These are phyloP conservation scores for Botrytis fragariae DNA, from an alignment of 2,329 filamentous ascomycete species.

Conservation along the genomic window DNA sequence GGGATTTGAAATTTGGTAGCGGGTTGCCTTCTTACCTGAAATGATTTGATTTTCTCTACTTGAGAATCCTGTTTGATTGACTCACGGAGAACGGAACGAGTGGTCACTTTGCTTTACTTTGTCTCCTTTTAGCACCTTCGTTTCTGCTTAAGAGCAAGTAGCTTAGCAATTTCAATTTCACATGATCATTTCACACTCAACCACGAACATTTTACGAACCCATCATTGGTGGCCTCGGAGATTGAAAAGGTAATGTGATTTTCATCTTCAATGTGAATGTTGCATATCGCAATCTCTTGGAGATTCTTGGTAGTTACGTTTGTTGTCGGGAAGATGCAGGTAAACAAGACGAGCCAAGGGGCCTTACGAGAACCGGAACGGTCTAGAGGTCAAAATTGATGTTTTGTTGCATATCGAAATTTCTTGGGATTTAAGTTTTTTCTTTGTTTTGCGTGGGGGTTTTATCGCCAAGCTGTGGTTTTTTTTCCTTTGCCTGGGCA, in stretches of 20 bases:
- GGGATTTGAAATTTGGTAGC: conserved; percentile 9
- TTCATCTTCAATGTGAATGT: background rate
- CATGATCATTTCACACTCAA: background rate
- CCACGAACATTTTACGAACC: background rate
- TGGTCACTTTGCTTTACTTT: background rate
- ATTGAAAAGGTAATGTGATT: background rate
- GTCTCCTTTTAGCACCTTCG: background rate
- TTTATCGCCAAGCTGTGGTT: conserved; percentile 1
- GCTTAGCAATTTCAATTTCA: background rate
- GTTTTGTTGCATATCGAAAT: conserved; percentile 13
- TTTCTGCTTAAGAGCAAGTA: background rate
- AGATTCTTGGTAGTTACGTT: conserved; percentile 14
- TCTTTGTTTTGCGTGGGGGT: background rate
- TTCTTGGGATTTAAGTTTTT: conserved; percentile 7
- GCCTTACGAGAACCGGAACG: background rate
- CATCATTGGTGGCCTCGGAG: background rate
- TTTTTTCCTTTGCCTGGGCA: background rate
- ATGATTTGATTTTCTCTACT: background rate
- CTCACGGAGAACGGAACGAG: background rate
- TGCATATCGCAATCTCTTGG: conserved; percentile 20
- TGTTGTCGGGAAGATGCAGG: background rate
- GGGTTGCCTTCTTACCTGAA: conserved; percentile 20
- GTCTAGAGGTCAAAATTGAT: background rate
- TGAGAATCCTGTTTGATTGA: background rate
- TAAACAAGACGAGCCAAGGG: background rate